Evolutionary conservation across 2,329 filamentous ascomycete genomes (phyloP), one percentile per base, ranked within the genome.

Genomic region (Botrytis fabae): DNA sequence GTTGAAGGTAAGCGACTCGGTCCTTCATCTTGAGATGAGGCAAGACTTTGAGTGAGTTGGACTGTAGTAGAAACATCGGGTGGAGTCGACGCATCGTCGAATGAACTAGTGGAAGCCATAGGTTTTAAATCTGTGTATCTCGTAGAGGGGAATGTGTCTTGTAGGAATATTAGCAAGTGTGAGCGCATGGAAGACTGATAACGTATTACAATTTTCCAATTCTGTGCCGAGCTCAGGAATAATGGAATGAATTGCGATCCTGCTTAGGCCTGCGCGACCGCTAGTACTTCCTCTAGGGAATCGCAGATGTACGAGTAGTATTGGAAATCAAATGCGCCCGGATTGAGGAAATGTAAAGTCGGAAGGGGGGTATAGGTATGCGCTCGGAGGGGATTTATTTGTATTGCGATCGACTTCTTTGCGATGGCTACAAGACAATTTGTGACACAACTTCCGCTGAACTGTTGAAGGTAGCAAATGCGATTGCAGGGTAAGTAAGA

Each of bases 61-160:
- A 78, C 78, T 20, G 78, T 78, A 38, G 76, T 71, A 14, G 77
- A 76, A 25, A 63, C 69, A 35, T 77, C 74, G 69, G 71, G 25
- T 16, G 79, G 77, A 42, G 76, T 74, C 35, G 78, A 74, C 16
- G 66, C 46, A 59, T 75, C 76, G 25, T 78, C 77, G 68, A 74
- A 74, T 40, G 76, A 79, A 64, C 75, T 76, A 71, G 76, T 73
- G 25, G 78, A 79, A 72, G 77, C 76, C 79, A 79, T 80, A 16
- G 25, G 12, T 32, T 32, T 25, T 57, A 20, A 14, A 32, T n/a
- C 25, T 57, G 18, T 9, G 14, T 32, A 57, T n/a, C n/a, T 18
- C 51, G 51, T 28, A 42, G 35, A 57, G 65, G 18, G 1, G 20
- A 20, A 12, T 12, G 32, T 32, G 28, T 59, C 48, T 42, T 44